Percentiles rank a stretch among this genome's conserved stretches.
Evolutionary conservation across 495 filamentous ascomycete genomes (phyloP).

Genomic region (Penicillium crystallinum): DNA sequence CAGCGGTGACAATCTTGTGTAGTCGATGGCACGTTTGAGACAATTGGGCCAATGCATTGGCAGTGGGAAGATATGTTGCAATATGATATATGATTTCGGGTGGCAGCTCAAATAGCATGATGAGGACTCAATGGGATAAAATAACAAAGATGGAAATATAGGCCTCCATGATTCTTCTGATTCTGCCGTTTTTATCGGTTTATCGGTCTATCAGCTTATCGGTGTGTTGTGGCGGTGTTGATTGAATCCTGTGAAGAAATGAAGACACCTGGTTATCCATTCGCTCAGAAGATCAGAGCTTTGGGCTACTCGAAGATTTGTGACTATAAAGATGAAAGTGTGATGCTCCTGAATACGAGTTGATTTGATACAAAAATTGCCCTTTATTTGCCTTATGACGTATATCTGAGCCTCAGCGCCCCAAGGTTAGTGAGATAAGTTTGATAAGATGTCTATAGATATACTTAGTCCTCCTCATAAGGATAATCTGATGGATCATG

Average conservation of each 20-base stretch:
- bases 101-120: conserved; percentile 51
- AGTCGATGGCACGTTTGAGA: conserved; percentile 48
- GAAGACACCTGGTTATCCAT: too few species aligned
- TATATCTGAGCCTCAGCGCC: background rate
- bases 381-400: background rate
- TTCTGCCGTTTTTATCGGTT: background rate
- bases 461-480: background rate
- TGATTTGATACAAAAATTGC: background rate
- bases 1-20: conserved; percentile 42
- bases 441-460: too few species aligned
- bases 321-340: too few species aligned
- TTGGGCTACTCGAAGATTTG: too few species aligned
- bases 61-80: conserved; percentile 46
- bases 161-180: background rate
- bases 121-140: background rate
- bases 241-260: too few species aligned
- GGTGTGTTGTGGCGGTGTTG: background rate
- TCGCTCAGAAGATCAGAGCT: background rate
- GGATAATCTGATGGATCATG: too few species aligned
- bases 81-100: conserved; percentile 58
- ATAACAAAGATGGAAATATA: background rate
- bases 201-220: background rate
- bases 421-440: background rate
- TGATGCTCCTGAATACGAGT: too few species aligned
- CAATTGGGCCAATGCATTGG: conserved; percentile 42